Conservation (phyloP, 106 monocot genomes). For the Dioscorea dumetorum region DNA sequence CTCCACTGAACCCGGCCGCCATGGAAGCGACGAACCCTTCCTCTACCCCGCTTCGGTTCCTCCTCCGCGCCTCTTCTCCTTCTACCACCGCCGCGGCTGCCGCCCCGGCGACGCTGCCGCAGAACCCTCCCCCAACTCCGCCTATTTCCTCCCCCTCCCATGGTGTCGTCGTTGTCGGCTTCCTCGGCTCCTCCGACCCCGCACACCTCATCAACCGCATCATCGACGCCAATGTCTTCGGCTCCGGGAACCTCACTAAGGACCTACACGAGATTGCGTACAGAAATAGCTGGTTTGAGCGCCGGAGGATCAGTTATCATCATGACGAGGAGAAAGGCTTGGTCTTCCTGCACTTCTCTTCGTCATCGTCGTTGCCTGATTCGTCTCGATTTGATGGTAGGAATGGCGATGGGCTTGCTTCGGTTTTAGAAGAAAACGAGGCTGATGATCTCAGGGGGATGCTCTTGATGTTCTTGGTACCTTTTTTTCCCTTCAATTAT, state of each 20-base stretch:
- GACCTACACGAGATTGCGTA: constrained; percentile 1
- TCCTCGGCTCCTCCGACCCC: constrained; percentile 44
- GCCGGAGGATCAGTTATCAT: constrained; percentile 49
- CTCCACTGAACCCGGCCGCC: not conserved
- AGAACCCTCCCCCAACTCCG: not conserved
- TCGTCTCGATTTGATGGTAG: not conserved
- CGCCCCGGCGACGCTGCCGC: not conserved
- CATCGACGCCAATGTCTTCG: constrained; percentile 71
- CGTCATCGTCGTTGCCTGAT: constrained; percentile 1
- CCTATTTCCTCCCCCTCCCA: constrained; percentile 7
- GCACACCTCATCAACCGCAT: constrained; percentile 57
- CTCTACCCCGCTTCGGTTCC: not conserved
- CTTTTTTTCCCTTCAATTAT: constrained; percentile 2
- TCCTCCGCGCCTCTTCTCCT: not conserved
- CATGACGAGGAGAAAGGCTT: constrained; percentile 59
- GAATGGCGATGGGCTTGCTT: constrained; percentile 6
- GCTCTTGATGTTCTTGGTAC: constrained; percentile 94
- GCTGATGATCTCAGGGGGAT: constrained; percentile 63
- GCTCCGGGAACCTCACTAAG: constrained; percentile 34
- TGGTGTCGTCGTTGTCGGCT: constrained; percentile 83
- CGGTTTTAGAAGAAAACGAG: constrained; percentile 39
- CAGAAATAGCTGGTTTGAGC: constrained; percentile 22
- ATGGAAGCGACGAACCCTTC: not conserved
- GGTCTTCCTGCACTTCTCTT: constrained; percentile 53
- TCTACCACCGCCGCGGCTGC: not conserved